Evolutionary conservation across 768 basidiomycete species (phyloP).

Genomic region (Sistotremastrum suecicum): DNA sequence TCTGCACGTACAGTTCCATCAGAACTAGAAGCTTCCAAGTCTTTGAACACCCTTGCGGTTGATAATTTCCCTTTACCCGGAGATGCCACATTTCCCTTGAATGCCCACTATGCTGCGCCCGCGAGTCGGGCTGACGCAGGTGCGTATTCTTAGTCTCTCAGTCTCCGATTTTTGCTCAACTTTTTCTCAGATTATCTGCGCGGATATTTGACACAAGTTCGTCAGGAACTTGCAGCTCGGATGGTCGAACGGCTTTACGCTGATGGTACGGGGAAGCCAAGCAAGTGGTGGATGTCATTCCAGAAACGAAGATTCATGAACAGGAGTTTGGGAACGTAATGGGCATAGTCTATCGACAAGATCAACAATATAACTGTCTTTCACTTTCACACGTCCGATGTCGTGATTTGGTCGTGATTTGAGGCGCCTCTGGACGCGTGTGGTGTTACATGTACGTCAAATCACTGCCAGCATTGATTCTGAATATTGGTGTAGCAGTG

Average conservation of each 20-base stretch:
- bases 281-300: constrained; percentile 99
- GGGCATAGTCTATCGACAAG: too few relatives aligned
- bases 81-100: constrained; percentile 88
- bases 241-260: constrained; percentile 83
- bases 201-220: constrained; percentile 81
- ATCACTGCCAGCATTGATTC: too few relatives aligned
- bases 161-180: neutral
- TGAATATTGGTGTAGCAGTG: too few relatives aligned
- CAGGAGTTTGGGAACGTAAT: constrained; percentile 60
- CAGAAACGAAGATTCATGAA: constrained; percentile 96
- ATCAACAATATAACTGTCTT: too few relatives aligned
- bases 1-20: constrained; percentile 49
- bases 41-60: constrained; percentile 82
- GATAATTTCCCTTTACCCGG: constrained; percentile 92
- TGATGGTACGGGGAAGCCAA: constrained; percentile 86
- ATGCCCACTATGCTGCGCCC: constrained; percentile 81
- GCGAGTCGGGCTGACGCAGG: constrained; percentile 67
- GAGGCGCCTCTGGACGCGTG: too few relatives aligned
- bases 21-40: constrained; percentile 77
- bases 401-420: too few relatives aligned
- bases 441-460: too few relatives aligned
- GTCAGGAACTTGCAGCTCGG: constrained; percentile 82
- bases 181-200: constrained; percentile 61
- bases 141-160: constrained; percentile 21
- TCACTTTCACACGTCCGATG: too few relatives aligned